These are phyloP conservation scores for Corniculantispora saksenae DNA, from an alignment of 2,329 filamentous ascomycete species.

Conservation along the genomic window DNA sequence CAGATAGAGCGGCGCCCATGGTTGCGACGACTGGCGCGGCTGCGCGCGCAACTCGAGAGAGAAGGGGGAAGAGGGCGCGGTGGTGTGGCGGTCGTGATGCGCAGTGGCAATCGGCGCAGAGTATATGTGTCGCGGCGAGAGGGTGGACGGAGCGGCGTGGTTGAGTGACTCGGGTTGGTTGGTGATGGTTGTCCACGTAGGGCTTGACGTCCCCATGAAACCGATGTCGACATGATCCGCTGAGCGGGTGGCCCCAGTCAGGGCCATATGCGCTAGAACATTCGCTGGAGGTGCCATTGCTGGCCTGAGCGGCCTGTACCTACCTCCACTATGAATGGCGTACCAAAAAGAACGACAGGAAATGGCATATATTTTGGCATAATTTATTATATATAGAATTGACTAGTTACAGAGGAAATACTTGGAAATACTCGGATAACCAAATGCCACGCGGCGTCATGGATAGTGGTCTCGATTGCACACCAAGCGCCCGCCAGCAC, in stretches of 20 bases:
- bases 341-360: no score
- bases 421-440: no score
- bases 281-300: neutral
- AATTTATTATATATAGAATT: no score
- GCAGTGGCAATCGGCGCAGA: neutral
- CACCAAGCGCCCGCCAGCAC: no score
- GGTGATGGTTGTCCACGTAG: neutral
- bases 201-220: neutral
- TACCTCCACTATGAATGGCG: neutral
- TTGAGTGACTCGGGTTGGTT: neutral
- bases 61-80: no score
- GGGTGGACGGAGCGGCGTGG: neutral
- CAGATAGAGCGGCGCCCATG: constrained; percentile 37
- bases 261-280: neutral
- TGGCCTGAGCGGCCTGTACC: neutral
- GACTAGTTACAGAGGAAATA: no score
- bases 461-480: no score
- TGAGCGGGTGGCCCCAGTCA: neutral
- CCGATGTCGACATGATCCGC: neutral
- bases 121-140: neutral
- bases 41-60: no score
- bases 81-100: no score
- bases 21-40: constrained; percentile 17
- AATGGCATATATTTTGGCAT: no score
- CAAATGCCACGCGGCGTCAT: no score